Percentiles rank a stretch among this genome's conserved stretches.
Evolutionary conservation across 2,329 filamentous ascomycete genomes (phyloP).

Genomic region (Furcasterigmium furcatum): DNA sequence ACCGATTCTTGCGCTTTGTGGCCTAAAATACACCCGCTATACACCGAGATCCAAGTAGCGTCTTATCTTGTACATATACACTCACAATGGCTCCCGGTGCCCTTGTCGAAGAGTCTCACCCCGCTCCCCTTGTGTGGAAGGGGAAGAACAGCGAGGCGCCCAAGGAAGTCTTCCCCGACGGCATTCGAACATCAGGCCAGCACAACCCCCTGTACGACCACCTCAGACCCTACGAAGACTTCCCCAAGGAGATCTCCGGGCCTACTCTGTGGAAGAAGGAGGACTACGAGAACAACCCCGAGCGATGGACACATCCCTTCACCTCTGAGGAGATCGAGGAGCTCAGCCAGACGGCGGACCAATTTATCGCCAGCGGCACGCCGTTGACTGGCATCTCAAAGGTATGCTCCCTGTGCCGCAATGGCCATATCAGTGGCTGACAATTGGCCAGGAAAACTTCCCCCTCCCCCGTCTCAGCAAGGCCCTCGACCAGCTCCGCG

Average conservation of each 20-base stretch:
- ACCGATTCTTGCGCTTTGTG: neutral
- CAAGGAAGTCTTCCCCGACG: conserved; percentile 39
- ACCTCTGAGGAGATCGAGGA: conserved; percentile 64
- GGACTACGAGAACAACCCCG: conserved; percentile 59
- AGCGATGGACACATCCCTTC: conserved; percentile 72
- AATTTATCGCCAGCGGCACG: conserved; percentile 61
- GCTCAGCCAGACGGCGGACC: conserved; percentile 63
- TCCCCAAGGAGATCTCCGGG: conserved; percentile 68
- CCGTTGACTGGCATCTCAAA: conserved; percentile 65
- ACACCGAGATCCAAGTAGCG: no score
- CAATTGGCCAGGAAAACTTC: conserved; percentile 32
- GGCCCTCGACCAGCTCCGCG: conserved; percentile 29
- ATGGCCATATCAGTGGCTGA: neutral
- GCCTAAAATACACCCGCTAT: no score
- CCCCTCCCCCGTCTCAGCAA: conserved; percentile 35
- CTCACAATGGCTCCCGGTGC: conserved; percentile 14
- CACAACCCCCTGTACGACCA: conserved; percentile 64
- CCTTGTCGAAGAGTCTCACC: conserved; percentile 12
- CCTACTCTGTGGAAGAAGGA: conserved; percentile 69
- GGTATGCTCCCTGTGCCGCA: neutral
- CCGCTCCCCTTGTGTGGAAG: conserved; percentile 7
- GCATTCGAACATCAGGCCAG: conserved; percentile 61
- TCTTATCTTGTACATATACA: neutral
- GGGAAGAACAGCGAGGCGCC: conserved; percentile 28
- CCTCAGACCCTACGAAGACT: conserved; percentile 64